phyloP scores from a whole-genome alignment of 768 basidiomycete genomes.

The Sutorius australiensis region DNA sequence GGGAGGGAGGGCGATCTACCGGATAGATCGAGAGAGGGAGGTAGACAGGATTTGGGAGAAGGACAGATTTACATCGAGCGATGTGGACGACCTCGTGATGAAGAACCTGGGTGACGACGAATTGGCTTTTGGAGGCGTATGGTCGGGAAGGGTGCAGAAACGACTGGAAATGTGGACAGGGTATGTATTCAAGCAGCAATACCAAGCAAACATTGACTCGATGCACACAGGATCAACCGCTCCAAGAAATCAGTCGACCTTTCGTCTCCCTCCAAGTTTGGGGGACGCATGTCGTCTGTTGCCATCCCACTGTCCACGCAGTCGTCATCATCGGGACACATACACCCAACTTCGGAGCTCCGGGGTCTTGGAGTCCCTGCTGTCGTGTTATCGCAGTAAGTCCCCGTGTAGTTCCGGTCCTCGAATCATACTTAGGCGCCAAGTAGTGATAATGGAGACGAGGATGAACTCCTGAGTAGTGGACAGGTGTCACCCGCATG shows the following conservation, averaged over 20 bases:
- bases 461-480: conserved; percentile 71
- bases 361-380: conserved; percentile 34
- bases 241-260: conserved; percentile 30
- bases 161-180: conserved; percentile 49
- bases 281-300: conserved; percentile 26
- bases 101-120: conserved; percentile 31
- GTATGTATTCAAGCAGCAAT: conserved; percentile 29
- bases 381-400: conserved; percentile 40
- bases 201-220: neutral
- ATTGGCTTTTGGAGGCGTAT: conserved; percentile 32
- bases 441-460: conserved; percentile 38
- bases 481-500: conserved; percentile 73
- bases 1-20: conserved; percentile 17
- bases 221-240: conserved; percentile 31
- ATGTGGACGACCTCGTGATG: conserved; percentile 24
- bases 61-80: conserved; percentile 26
- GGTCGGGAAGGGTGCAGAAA: conserved; percentile 42
- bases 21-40: conserved; percentile 27
- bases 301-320: conserved; percentile 32
- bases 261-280: conserved; percentile 20
- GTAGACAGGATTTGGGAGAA: conserved; percentile 25
- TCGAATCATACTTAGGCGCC: neutral
- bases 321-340: conserved; percentile 33
- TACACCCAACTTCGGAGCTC: conserved; percentile 25
- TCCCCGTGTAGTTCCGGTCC: neutral